phyloP scores from a whole-genome alignment of 1,284 basidiomycete species.

The Vanrija pseudolonga region DNA sequence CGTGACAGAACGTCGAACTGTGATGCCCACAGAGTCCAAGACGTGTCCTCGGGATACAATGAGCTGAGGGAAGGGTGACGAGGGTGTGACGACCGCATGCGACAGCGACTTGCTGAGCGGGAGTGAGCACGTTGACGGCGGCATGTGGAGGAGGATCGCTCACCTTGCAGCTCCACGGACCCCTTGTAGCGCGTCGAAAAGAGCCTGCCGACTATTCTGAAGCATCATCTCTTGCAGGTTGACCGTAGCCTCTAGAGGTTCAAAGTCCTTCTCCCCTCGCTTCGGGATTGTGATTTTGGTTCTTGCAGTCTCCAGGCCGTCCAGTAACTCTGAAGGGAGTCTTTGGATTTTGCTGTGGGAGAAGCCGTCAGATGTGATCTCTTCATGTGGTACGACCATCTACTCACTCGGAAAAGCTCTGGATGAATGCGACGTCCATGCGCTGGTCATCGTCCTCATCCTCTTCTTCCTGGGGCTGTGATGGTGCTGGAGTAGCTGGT shows the following conservation, averaged over 20 bases:
- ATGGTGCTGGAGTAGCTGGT: too few relatives aligned
- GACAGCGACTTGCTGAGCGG: slow-evolving; percentile 46
- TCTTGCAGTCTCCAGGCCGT: slow-evolving; percentile 12
- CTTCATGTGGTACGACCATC: too few relatives aligned
- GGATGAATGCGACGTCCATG: slow-evolving; percentile 31
- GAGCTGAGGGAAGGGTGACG: slow-evolving; percentile 55
- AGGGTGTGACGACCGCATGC: slow-evolving; percentile 40
- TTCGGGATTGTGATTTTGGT: slow-evolving; percentile 66
- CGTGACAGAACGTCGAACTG: slow-evolving; percentile 54
- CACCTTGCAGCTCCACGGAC: slow-evolving; percentile 71
- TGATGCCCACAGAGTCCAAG: slow-evolving; percentile 70
- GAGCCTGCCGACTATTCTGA: slow-evolving; percentile 75
- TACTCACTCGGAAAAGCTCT: slow-evolving; percentile 34
- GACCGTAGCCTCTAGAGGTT: slow-evolving; percentile 64
- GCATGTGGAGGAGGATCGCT: slow-evolving; percentile 17
- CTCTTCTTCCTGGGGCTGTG: slow-evolving; percentile 4
- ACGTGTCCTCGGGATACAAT: slow-evolving; percentile 69
- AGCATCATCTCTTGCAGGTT: slow-evolving; percentile 66
- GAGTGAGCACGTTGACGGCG: neutral
- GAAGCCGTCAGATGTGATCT: neutral
- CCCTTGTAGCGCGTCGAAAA: slow-evolving; percentile 74
- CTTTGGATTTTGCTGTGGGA: slow-evolving; percentile 40
- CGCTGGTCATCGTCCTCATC: slow-evolving; percentile 34
- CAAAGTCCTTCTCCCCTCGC: slow-evolving; percentile 93
- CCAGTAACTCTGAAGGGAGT: slow-evolving; percentile 22